A percentile compares a stretch with the other conserved stretches of the same genome.
These are phyloP conservation scores for Telfairia occidentalis DNA, from an alignment of 331 rosid genomes.

Conservation along the genomic window DNA sequence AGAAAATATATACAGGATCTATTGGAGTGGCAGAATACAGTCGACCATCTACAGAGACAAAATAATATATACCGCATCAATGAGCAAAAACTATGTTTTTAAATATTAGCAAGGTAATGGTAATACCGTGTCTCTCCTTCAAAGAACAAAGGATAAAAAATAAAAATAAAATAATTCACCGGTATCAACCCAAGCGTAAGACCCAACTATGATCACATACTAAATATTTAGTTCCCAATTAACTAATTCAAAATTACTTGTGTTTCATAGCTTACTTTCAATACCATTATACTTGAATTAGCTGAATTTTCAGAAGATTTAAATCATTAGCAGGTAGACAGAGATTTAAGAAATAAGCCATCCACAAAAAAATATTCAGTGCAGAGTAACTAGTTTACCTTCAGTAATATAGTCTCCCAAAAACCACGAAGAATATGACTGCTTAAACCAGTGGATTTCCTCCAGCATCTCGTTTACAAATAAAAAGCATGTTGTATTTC, in stretches of 20 bases:
- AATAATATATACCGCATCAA: background rate
- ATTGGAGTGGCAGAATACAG: constrained; percentile 64
- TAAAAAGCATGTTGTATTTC: constrained; percentile 51
- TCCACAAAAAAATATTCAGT: background rate
- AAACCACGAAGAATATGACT: constrained; percentile 81
- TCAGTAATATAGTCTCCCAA: constrained; percentile 68
- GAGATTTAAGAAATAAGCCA: background rate
- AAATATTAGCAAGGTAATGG: background rate
- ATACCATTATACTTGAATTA: background rate
- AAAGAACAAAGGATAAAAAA: background rate
- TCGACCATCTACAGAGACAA: constrained; percentile 51
- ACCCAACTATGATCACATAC: background rate
- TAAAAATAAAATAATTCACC: background rate
- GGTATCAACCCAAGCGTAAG: background rate
- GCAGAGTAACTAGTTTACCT: constrained; percentile 32
- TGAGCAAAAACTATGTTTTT: background rate
- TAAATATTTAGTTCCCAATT: background rate
- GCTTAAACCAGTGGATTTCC: constrained; percentile 86
- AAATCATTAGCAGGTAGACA: background rate
- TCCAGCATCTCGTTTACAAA: constrained; percentile 55
- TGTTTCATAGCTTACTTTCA: background rate
- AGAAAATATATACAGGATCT: constrained; percentile 77
- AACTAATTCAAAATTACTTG: background rate
- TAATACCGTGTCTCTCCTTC: background rate
- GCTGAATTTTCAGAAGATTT: background rate